Evolutionary conservation across 257 asterid species (phyloP), one percentile per base, ranked within the genome.

Genomic region (Linaria vulgaris): DNA sequence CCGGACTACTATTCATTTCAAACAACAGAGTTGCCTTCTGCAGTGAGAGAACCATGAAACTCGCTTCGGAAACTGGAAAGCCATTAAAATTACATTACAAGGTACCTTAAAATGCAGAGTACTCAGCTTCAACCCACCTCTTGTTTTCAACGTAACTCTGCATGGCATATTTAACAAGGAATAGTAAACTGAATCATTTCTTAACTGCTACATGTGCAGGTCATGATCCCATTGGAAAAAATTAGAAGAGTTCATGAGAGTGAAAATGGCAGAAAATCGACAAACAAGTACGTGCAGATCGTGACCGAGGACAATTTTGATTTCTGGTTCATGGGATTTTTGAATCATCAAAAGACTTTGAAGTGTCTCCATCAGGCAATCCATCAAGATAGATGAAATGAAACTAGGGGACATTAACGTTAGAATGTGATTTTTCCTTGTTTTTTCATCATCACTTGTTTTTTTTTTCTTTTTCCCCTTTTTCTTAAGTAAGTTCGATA

Each of bases 251-350:
- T 66, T 3, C 50, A 47, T 24, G 78, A 72, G 34, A 64, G 79
- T 66, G 69, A 64, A 27, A 72, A 82, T 14, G 56, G 51, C 65
- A 63, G 59, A 41, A 82, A 69, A 24, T 79, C 83, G 34, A 52
- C 71, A 16, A 72, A 75, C 65, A 79, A 79, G 64, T 82, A 82
- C 9, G 75, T 79, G 61, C 69, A 76, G 37, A 43, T 79, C 11
- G 80, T 76, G 12, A 76, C 85, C 0, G 71, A 68, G 38, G 88
- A 79, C 63, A 65, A 67, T 59, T 79, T 69, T 31, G 81, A 82
- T 25, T 82, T 82, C 66, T 79, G 83, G 85, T 79, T 79, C 59
- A 76, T 82, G 83, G 88, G 85, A 25, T 69, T 79, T 44, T 59
- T 79, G 17, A 76, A 71, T 61, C 88, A 57, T 45, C 68, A 60